A percentile compares a stretch with the other conserved stretches of the same genome.
Conservation (phyloP, 495 filamentous ascomycete genomes). For the Staphylotrichum tortipilum region DNA sequence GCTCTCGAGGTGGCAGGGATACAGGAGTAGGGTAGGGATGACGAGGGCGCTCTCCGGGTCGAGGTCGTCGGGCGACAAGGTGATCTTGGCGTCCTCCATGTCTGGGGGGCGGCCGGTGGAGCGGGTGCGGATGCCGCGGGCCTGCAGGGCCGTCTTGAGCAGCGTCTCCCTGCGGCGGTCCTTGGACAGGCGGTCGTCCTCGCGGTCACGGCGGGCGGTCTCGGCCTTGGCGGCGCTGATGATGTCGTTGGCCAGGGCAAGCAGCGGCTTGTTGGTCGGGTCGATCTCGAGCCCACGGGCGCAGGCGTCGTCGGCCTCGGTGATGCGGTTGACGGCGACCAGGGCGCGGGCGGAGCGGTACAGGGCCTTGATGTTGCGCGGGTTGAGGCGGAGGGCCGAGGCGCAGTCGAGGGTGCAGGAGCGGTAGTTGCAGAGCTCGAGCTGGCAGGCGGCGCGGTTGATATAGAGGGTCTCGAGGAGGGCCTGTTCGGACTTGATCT, state of each 20-base stretch:
- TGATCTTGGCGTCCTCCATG: conserved; percentile 66
- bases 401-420: conserved; percentile 75
- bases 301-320: conserved; percentile 69
- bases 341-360: conserved; percentile 76
- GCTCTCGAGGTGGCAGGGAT: conserved; percentile 64
- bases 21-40: conserved; percentile 78
- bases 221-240: conserved; percentile 32
- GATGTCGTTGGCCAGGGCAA: conserved; percentile 46
- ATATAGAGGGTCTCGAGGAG: conserved; percentile 68
- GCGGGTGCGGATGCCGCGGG: conserved; percentile 59
- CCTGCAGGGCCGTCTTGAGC: conserved; percentile 60
- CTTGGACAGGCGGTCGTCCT: conserved; percentile 41
- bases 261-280: conserved; percentile 47
- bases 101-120: conserved; percentile 66
- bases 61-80: conserved; percentile 61
- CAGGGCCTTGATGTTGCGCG: conserved; percentile 73
- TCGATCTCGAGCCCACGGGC: conserved; percentile 63
- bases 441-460: conserved; percentile 81
- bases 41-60: conserved; percentile 59
- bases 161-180: conserved; percentile 47
- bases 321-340: conserved; percentile 59
- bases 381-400: conserved; percentile 67
- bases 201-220: conserved; percentile 31
- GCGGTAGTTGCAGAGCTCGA: conserved; percentile 67
- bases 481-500: conserved; percentile 47